phyloP scores from a whole-genome alignment of 2,329 filamentous ascomycete genomes.

The Aspergillus calidoustus region DNA sequence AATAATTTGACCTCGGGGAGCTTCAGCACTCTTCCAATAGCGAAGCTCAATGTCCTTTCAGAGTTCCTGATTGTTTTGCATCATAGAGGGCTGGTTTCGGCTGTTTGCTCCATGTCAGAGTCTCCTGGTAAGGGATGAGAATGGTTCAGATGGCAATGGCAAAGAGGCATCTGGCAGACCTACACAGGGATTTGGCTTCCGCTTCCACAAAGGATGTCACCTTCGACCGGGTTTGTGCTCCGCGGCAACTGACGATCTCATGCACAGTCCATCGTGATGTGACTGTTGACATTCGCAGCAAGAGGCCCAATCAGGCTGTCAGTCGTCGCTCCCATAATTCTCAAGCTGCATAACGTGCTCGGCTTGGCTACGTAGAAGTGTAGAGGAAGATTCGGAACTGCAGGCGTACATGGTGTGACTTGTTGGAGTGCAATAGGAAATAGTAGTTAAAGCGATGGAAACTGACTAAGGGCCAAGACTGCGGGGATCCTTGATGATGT shows the following conservation, averaged over 20 bases:
- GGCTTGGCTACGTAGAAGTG: background rate
- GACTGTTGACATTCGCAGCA: background rate
- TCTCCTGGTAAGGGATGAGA: background rate
- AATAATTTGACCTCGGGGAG: background rate
- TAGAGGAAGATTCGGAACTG: background rate
- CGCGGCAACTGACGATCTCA: background rate
- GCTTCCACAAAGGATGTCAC: background rate
- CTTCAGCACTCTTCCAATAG: background rate
- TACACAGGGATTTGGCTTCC: background rate
- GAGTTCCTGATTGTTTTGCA: too few species aligned
- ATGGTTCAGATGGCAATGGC: background rate
- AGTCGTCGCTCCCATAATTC: background rate
- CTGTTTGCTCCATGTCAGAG: background rate
- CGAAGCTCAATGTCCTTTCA: background rate
- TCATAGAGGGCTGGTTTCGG: background rate
- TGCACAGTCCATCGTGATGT: background rate
- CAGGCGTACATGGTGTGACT: background rate
- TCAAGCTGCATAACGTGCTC: background rate
- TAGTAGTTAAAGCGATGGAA: background rate
- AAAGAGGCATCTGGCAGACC: background rate
- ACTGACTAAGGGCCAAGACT: slow-evolving; percentile 16
- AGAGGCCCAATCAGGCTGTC: background rate
- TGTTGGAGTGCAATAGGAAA: background rate
- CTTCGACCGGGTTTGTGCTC: background rate
- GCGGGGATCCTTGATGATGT: slow-evolving; percentile 16